Conservation (phyloP, 768 basidiomycete genomes). For the Scleroderma citrinum region DNA sequence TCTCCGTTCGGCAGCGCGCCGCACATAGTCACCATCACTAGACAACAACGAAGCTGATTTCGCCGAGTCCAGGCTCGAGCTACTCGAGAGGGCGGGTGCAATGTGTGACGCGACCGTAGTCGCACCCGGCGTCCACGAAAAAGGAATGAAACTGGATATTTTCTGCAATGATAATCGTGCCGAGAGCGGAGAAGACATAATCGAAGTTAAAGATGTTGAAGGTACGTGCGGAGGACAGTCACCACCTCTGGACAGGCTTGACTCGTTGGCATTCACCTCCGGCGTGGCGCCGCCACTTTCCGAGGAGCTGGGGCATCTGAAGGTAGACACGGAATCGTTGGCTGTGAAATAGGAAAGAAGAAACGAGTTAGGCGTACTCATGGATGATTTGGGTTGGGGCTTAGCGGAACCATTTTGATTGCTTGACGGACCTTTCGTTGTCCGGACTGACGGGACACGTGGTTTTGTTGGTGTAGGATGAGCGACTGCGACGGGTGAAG, state of each 20-base stretch:
- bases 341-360: conserved; percentile 30
- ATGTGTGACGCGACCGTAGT: conserved; percentile 21
- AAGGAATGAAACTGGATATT: conserved; percentile 55
- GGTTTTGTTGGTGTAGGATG: conserved; percentile 24
- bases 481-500: conserved; percentile 31
- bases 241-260: not conserved
- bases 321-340: conserved; percentile 22
- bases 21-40: conserved; percentile 6
- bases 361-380: conserved; percentile 59
- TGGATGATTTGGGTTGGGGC: conserved; percentile 40
- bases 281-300: conserved; percentile 20
- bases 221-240: conserved; percentile 7
- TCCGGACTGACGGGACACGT: conserved; percentile 33
- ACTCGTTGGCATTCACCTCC: conserved; percentile 26
- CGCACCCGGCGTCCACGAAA: conserved; percentile 45
- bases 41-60: conserved; percentile 8
- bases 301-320: conserved; percentile 36
- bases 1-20: conserved; percentile 19
- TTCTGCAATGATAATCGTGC: conserved; percentile 56
- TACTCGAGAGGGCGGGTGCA: conserved; percentile 13
- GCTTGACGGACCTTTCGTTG: conserved; percentile 20
- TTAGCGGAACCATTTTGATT: conserved; percentile 58
- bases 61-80: conserved; percentile 5
- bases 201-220: conserved; percentile 40
- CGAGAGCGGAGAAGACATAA: conserved; percentile 48